A percentile compares a stretch with the other conserved stretches of the same genome.
phyloP scores from a whole-genome alignment of 2,329 filamentous ascomycete species.

The Apiospora saccharicola region DNA sequence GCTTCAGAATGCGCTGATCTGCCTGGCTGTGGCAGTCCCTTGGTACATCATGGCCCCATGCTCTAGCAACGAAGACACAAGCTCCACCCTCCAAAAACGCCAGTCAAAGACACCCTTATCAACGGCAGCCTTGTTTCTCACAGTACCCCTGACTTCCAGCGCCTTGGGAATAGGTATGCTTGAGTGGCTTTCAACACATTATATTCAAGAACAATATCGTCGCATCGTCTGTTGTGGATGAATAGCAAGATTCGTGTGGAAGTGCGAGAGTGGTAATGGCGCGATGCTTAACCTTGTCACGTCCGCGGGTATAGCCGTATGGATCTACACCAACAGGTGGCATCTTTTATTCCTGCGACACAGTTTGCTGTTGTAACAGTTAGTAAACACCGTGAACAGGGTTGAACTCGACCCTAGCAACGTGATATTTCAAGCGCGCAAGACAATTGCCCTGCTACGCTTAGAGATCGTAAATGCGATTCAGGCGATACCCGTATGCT shows the following conservation, averaged over 20 bases:
- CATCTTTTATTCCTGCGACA: conserved; percentile 13
- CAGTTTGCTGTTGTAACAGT: conserved; percentile 20
- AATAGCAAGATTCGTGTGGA: background rate
- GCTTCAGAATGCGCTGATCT: conserved; percentile 8
- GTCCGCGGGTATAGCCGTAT: background rate
- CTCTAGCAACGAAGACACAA: conserved; percentile 13
- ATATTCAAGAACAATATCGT: conserved; percentile 12
- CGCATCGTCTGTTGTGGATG: background rate
- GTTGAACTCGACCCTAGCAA: too few species aligned
- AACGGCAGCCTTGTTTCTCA: background rate
- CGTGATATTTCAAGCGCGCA: background rate
- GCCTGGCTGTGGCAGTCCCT: background rate
- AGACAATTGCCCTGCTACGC: background rate
- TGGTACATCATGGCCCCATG: background rate
- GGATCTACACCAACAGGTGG: background rate
- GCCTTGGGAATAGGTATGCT: conserved; percentile 17
- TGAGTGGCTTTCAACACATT: background rate
- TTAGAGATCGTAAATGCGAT: background rate
- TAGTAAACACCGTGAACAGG: background rate
- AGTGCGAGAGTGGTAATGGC: background rate
- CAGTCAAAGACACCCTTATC: conserved; percentile 15
- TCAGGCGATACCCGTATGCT: background rate
- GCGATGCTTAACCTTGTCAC: background rate
- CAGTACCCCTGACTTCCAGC: conserved; percentile 17
- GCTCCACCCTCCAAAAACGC: conserved; percentile 14